Percentiles rank a stretch among this genome's conserved stretches.
phyloP scores from a whole-genome alignment of 768 basidiomycete species.

The Daedalea quercina region DNA sequence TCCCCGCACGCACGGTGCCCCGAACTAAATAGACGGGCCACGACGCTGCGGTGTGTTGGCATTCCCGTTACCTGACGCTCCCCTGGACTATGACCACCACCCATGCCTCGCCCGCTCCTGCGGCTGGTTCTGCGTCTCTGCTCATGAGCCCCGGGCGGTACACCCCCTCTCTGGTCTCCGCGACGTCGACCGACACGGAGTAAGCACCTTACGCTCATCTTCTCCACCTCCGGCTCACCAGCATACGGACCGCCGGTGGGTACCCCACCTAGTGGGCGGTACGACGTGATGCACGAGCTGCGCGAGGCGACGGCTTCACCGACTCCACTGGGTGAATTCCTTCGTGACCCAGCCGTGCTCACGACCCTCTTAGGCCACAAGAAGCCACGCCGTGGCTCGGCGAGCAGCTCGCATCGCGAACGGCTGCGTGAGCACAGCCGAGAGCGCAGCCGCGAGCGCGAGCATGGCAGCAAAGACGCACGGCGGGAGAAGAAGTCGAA shows the following conservation, averaged over 20 bases:
- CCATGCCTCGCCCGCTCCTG: background rate
- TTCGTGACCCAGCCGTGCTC: constrained; percentile 37
- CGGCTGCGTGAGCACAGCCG: constrained; percentile 5
- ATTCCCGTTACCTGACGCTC: background rate
- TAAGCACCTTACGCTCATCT: background rate
- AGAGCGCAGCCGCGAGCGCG: constrained; percentile 18
- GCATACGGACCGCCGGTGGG: background rate
- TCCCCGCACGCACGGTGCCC: background rate
- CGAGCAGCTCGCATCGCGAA: constrained; percentile 28
- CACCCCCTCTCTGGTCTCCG: background rate
- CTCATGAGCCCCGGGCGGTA: background rate
- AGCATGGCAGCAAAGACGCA: constrained; percentile 2
- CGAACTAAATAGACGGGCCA: background rate
- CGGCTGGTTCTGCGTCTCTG: background rate
- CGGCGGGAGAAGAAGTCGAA: constrained; percentile 4
- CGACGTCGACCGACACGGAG: background rate
- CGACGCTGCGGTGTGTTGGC: background rate
- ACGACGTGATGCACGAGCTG: constrained; percentile 17
- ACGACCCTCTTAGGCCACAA: constrained; percentile 29
- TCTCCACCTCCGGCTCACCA: background rate
- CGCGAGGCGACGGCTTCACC: constrained; percentile 40
- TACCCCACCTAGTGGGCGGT: background rate
- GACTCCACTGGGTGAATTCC: constrained; percentile 36
- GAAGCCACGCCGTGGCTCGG: constrained; percentile 28
- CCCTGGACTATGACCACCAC: background rate